Evolutionary conservation across 2,329 filamentous ascomycete genomes (phyloP), one percentile per base, ranked within the genome.

Genomic region (Sporothrix phasma): DNA sequence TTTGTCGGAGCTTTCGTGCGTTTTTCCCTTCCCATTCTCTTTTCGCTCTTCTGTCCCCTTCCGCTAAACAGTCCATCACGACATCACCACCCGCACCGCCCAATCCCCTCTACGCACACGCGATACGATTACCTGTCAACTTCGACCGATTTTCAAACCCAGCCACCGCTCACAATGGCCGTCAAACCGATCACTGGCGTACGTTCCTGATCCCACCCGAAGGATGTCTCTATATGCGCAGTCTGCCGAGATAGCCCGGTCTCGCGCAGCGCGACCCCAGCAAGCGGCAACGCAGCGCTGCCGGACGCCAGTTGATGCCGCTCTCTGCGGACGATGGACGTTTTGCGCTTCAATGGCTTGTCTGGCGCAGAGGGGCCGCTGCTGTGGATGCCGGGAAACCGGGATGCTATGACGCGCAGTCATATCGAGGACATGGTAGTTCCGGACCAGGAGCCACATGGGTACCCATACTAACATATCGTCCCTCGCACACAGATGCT

Each of bases 181-280:
- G 72, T 84, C 74, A 76, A 77, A 71, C 83, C 82, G 66, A 83
- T 85, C 69, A 83, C 81, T 69, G 83, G 83, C 72, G 83, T 85
- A 84, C 68, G 83, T 82, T 66, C 68, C 17, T 29, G 34, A 7
- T 54, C 34, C 31, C 31, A 54, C 39, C 56, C 34, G 17, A 37
- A 22, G 51, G 43, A 22, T 13, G 19, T 10, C 53, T 53, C 41
- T 51, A 45, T 39, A 29, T 26, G 34, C 43, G 60, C 15, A 26
- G 24, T 41, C 60, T 62, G 45, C 31, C 43, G 45, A 39, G 62
- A 43, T 51, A 17, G 46, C 45, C 34, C 45, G 29, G 31, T 24
- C 13, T 15, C n/a, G 17, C 11, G 26, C 43, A 39, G 45, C 39
- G 26, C 11, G 29, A 41, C 37, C 22, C 62, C 56, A 34, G 51